A percentile compares a stretch with the other conserved stretches of the same genome.
These are phyloP conservation scores for Epichloe gansuensis DNA, from an alignment of 2,329 filamentous ascomycete genomes.

Conservation along the genomic window DNA sequence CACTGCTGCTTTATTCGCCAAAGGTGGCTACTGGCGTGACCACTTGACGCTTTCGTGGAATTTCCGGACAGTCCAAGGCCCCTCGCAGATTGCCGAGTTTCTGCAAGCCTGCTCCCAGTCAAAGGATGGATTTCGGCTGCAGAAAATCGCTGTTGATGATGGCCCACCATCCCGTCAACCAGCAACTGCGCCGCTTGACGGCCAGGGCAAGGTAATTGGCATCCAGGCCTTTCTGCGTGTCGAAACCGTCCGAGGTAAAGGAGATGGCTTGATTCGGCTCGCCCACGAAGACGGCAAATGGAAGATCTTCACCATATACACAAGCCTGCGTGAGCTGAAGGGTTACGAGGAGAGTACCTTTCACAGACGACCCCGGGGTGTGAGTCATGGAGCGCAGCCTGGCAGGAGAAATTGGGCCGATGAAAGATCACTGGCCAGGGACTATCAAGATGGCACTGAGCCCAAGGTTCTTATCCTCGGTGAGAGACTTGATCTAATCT, in stretches of 20 bases:
- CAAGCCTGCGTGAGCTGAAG: constrained; percentile 40
- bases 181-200: constrained; percentile 34
- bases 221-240: constrained; percentile 45
- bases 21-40: constrained; percentile 45
- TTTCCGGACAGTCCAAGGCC: constrained; percentile 37
- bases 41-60: constrained; percentile 45
- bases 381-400: constrained; percentile 38
- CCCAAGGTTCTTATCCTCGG: constrained; percentile 51
- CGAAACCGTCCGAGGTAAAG: constrained; percentile 40
- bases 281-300: constrained; percentile 32
- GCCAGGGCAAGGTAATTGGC: constrained; percentile 33
- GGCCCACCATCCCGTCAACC: constrained; percentile 33
- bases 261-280: constrained; percentile 44
- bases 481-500: constrained; percentile 18
- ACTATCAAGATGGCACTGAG: constrained; percentile 34
- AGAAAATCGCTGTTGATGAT: constrained; percentile 32
- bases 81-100: constrained; percentile 26
- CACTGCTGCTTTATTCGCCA: constrained; percentile 27
- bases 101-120: constrained; percentile 20
- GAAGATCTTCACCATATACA: constrained; percentile 55
- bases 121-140: constrained; percentile 27
- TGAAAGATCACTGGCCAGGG: constrained; percentile 31
- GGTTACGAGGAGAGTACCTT: constrained; percentile 39
- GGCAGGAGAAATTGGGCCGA: constrained; percentile 50
- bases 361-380: constrained; percentile 39